phyloP scores from a whole-genome alignment of 2,329 filamentous ascomycete genomes.

The Seiridium cupressi region DNA sequence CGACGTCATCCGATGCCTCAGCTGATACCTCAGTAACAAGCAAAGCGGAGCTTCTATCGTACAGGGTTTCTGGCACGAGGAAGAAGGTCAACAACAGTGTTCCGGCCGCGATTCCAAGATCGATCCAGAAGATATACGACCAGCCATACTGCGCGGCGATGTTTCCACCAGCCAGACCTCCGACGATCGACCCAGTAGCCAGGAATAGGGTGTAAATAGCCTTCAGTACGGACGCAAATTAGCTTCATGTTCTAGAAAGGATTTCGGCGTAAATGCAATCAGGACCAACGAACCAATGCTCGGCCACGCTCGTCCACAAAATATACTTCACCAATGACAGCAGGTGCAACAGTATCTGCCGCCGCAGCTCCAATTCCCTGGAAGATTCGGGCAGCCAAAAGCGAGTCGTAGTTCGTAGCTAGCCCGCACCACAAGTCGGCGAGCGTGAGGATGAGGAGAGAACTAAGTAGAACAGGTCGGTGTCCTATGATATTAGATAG shows the following conservation, averaged over 20 bases:
- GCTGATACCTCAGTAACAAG: neutral
- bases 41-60: constrained; percentile 14
- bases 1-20: neutral
- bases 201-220: constrained; percentile 31
- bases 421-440: constrained; percentile 26
- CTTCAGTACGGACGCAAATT: neutral
- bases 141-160: constrained; percentile 30
- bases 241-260: neutral
- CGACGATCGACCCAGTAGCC: constrained; percentile 27
- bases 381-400: constrained; percentile 27
- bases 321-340: constrained; percentile 33
- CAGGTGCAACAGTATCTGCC: constrained; percentile 31
- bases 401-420: constrained; percentile 17
- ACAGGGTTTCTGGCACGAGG: constrained; percentile 33
- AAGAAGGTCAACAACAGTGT: constrained; percentile 24
- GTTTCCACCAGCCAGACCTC: constrained; percentile 34
- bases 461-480: constrained; percentile 26
- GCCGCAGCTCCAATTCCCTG: constrained; percentile 32
- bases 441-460: constrained; percentile 24
- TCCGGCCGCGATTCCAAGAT: constrained; percentile 20
- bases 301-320: constrained; percentile 33
- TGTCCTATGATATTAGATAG: constrained; percentile 33
- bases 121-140: constrained; percentile 31
- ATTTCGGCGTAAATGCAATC: neutral
- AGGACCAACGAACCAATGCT: constrained; percentile 25